phyloP scores from a whole-genome alignment of 1,284 basidiomycete genomes.

The Trichosporon asahii region DNA sequence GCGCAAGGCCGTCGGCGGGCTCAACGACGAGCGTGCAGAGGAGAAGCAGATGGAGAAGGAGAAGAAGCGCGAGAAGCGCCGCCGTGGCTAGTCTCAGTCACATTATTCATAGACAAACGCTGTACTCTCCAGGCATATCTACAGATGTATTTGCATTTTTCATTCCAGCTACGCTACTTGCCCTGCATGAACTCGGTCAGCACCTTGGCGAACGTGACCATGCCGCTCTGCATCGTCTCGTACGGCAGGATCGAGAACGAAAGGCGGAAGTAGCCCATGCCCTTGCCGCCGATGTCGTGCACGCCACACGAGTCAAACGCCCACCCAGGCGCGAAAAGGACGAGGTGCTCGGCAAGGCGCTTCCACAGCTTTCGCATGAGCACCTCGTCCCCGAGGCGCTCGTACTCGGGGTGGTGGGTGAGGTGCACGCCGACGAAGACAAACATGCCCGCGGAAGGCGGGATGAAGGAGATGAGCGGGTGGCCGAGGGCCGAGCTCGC shows the following conservation, averaged over 20 bases:
- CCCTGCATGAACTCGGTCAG: constrained; percentile 40
- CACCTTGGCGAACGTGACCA: constrained; percentile 44
- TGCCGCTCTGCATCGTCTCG: constrained; percentile 40
- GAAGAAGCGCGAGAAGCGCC: constrained; percentile 70
- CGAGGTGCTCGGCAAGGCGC: constrained; percentile 45
- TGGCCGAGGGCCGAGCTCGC: constrained; percentile 15
- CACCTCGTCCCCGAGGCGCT: constrained; percentile 33
- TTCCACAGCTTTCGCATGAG: constrained; percentile 46
- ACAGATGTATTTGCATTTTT: constrained; percentile 10
- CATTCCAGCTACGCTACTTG: background rate
- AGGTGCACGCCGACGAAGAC: constrained; percentile 65
- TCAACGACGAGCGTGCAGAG: constrained; percentile 89
- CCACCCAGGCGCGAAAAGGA: constrained; percentile 49
- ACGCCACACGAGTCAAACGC: constrained; percentile 44
- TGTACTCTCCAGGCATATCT: background rate
- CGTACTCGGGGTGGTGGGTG: constrained; percentile 59
- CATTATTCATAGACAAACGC: background rate
- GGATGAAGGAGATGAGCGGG: constrained; percentile 63
- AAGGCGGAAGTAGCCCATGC: constrained; percentile 49
- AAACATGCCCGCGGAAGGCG: constrained; percentile 58
- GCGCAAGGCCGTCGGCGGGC: constrained; percentile 74
- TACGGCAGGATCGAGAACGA: constrained; percentile 49
- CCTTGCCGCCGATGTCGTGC: constrained; percentile 45
- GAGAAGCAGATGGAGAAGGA: constrained; percentile 81
- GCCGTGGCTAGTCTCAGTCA: constrained; percentile 36